Evolutionary conservation across 176 grass and related monocot species (phyloP), one percentile per base, ranked within the genome.

Genomic region (Secale cereale): DNA sequence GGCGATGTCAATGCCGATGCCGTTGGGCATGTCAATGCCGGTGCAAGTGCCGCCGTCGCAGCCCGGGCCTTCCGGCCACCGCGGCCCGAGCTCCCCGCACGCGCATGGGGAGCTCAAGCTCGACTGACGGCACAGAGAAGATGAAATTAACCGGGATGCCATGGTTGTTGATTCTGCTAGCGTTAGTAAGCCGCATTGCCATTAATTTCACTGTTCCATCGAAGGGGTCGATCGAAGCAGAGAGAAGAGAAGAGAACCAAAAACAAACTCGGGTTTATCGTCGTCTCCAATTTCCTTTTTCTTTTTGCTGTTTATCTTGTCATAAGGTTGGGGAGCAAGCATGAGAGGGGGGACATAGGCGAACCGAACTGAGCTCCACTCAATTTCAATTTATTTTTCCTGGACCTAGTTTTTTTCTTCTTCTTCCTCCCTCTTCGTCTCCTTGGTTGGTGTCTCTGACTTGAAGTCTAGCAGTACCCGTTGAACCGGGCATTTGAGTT

Each of bases 191-290:
- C 35, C 2, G 43, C 68, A 77, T 87, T 75, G 84, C 68, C 66
- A 50, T 84, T 74, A 50, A 50, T 74, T 83, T 84, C 85, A 87
- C 85, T 90, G 89, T 87, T 84, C 76, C 80, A 87, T 81, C 77
- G 56, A 33, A 22, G 33, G 26, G 71, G 30, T 74, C 31, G 37
- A 48, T 45, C 28, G 27, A 63, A 62, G 70, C 52, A 79, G 75
- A 2, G 57, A 59, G 10, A 70, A 72, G 23, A 28, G 57, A 76
- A 43, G 33, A 12, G 30, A 76, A 50, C 59, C 5, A 78, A 52
- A 77, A 19, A 56, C 20, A 35, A 59, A 75, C 32, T 57, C 65
- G 0, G 73, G 45, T 33, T 59, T 84, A 76, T 82, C 46, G 39
- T 80, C 36, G 28, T 76, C 73, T 54, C 45, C 45, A 31, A 19